Evolutionary conservation across 805 yeast genomes (phyloP).

Genomic region (Torulaspora maleeae): DNA sequence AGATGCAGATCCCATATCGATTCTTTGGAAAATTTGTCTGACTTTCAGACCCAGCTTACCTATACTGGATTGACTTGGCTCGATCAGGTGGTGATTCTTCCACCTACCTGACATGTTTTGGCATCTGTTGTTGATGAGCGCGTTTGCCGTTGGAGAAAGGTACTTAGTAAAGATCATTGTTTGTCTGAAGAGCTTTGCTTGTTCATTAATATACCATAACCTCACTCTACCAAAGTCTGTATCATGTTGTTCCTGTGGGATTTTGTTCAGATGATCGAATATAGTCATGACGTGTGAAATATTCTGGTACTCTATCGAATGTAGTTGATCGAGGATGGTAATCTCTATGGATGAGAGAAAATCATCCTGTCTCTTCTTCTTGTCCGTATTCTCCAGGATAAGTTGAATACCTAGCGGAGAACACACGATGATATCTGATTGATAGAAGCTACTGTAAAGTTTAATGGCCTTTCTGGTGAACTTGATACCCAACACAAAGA

Average conservation of each 20-base stretch:
- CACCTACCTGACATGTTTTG: constrained; percentile 57
- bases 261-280: constrained; percentile 63
- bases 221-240: constrained; percentile 89
- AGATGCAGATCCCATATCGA: constrained; percentile 45
- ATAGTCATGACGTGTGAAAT: constrained; percentile 79
- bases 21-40: constrained; percentile 66
- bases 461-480: constrained; percentile 84
- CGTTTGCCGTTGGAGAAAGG: constrained; percentile 75
- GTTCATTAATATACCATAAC: constrained; percentile 88
- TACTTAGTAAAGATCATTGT: constrained; percentile 71
- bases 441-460: constrained; percentile 75
- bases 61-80: constrained; percentile 50
- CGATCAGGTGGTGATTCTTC: constrained; percentile 47
- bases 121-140: constrained; percentile 47
- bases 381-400: constrained; percentile 62
- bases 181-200: constrained; percentile 69
- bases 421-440: constrained; percentile 81
- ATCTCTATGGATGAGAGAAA: constrained; percentile 87
- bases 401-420: constrained; percentile 86
- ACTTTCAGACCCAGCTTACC: constrained; percentile 61
- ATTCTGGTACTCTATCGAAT: constrained; percentile 85
- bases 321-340: constrained; percentile 73
- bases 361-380: constrained; percentile 61
- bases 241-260: constrained; percentile 74
- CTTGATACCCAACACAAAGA: constrained; percentile 86